Evolutionary conservation across 2,329 filamentous ascomycete genomes (phyloP).

Genomic region (Fusarium sp.): DNA sequence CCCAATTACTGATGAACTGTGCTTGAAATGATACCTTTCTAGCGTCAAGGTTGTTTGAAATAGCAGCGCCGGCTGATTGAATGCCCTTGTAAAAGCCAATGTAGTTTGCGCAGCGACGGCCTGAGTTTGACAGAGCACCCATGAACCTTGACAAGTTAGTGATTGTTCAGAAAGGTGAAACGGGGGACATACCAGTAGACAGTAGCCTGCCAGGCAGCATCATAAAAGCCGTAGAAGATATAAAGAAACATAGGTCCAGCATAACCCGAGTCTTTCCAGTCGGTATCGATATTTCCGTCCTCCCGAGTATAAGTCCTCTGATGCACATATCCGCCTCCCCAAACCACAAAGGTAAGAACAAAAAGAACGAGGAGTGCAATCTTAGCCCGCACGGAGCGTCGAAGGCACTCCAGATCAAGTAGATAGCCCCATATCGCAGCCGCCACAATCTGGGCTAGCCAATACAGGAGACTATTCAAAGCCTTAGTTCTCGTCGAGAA

Average conservation of each 20-base stretch:
- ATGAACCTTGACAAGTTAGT: constrained; percentile 73
- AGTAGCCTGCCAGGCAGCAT: constrained; percentile 89
- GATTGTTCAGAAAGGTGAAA: constrained; percentile 40
- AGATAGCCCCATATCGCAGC: constrained; percentile 77
- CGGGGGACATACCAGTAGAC: constrained; percentile 83
- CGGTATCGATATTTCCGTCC: constrained; percentile 45
- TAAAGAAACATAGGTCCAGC: constrained; percentile 87
- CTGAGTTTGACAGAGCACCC: constrained; percentile 91
- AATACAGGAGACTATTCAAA: constrained; percentile 77
- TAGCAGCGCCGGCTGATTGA: constrained; percentile 78
- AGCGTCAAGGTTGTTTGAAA: constrained; percentile 51
- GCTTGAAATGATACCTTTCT: constrained; percentile 67
- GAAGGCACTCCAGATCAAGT: constrained; percentile 70
- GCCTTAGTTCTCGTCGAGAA: constrained; percentile 80
- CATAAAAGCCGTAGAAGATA: constrained; percentile 90
- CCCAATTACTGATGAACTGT: constrained; percentile 80
- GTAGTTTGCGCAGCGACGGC: constrained; percentile 90
- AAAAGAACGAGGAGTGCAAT: constrained; percentile 71
- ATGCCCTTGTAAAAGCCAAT: constrained; percentile 90
- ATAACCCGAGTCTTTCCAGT: constrained; percentile 75
- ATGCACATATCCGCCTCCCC: constrained; percentile 87
- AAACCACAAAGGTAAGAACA: constrained; percentile 78
- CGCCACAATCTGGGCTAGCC: constrained; percentile 77
- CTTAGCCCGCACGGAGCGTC: constrained; percentile 75
- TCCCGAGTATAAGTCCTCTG: constrained; percentile 55